Evolutionary conservation across 2,329 filamentous ascomycete genomes (phyloP), one percentile per base, ranked within the genome.

Genomic region (Ascocoryne sarcoides): DNA sequence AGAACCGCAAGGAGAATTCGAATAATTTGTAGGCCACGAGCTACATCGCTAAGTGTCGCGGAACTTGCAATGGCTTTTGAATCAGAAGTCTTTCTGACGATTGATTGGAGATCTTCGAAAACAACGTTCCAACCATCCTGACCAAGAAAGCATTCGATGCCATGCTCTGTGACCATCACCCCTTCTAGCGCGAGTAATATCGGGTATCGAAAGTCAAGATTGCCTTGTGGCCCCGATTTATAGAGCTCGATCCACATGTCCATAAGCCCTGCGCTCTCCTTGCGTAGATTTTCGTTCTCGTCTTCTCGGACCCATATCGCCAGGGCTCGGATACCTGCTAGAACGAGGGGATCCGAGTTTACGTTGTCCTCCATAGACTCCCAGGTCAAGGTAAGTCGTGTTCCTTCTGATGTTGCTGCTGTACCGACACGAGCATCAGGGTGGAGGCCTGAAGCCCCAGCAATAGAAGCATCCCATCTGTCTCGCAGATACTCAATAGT

Each of bases 281-380:
- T 69, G 9, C 76, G 64, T 29, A 83, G 54, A 5, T 63, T 60
- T 10, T 76, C 71, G 30, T 76, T 76, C 30, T 83, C 79, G 42
- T 84, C 79, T 46, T 84, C 80, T 5, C 75, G 66, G n/a, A 84
- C 62, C 81, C 81, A 84, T 14, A 83, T 66, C 1, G 76, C 70
- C 20, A 84, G 53, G 0, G 73, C 63, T 32, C 75, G 64, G 16
- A 82, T 59, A 0, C 73, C 70, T 3, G 79, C 71, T 2, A 79
- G 65, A 2, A 80, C 65, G 5, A 84, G 63, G 1, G 74, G 70
- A 49, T 84, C 80, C 5, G 68, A 62, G 45, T 68, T 62, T 7
- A 67, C 65, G 45, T 68, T 62, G 8, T 67, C 65, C 40, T 68
- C 66, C 43, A 54, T 55, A 1, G 71, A 68, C 41, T 82, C 76